Evolutionary conservation across 768 basidiomycete species (phyloP), one percentile per base, ranked within the genome.

Genomic region (Mycena haematopus): DNA sequence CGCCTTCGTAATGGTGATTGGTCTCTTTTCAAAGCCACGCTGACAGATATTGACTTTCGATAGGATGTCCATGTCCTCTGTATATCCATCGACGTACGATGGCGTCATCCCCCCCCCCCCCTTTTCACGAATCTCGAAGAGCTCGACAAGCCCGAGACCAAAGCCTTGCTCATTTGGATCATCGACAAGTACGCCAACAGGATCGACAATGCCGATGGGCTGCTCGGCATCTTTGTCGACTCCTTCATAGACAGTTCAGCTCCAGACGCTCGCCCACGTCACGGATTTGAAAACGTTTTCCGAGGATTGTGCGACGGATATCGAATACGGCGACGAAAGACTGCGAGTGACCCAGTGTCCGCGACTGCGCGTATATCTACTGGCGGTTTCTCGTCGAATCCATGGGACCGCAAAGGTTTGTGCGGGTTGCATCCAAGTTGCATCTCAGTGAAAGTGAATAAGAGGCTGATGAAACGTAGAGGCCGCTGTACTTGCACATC

Each of bases 11-110:
- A 97, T 99, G 93, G 99, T 98, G 87, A 96, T 94, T 52, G 51
- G 80, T 61, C 22, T 11, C 4, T 7, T n/a, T 5, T 35, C 9
- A 31, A n/a, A n/a, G n/a, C n/a, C n/a, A 5, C 29, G 29, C 29
- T 5, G 6, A 9, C 29, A 31, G 29, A 31, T 5, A 31, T 9
- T 9, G 59, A 47, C 47, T 19, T 54, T 47, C 52, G 14, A n/a
- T 68, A 98, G 95, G 96, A 99, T 70, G 96, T 99, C 65, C n/a
- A n/a, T n/a, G n/a, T 99, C 99, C 86, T 86, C 96, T 49, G 95
- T 93, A 81, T 99, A 98, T 72, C 97, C 96, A 9, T 90, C 88
- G 35, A 94, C 90, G 3, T 99, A 99, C 72, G 96, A 99, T 76
- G 96, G 95, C 21, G 90, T 97, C 71, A 98, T 99, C 67, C 96